phyloP scores from a whole-genome alignment of 352 stramenopile species.

The Phytophthora pinifolia region DNA sequence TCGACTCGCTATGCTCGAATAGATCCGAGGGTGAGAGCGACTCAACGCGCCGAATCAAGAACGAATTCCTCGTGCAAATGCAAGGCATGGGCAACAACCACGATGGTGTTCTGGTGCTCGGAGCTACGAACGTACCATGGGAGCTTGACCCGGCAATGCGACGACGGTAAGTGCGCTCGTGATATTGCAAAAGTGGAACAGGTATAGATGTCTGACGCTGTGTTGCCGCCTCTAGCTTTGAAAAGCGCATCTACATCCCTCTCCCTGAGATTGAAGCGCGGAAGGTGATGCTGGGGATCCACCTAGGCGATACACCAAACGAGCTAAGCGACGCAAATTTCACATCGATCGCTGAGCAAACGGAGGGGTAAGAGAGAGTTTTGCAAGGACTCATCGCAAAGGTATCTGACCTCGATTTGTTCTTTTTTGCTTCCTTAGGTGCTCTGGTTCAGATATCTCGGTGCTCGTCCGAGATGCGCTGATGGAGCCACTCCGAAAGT shows the following conservation, averaged over 20 bases:
- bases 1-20: constrained; percentile 94
- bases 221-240: constrained; percentile 82
- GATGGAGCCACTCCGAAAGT: constrained; percentile 97
- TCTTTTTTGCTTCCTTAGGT: constrained; percentile 33
- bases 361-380: constrained; percentile 78
- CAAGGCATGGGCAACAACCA: constrained; percentile 94
- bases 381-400: neutral
- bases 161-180: constrained; percentile 69
- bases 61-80: constrained; percentile 98
- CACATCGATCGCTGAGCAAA: constrained; percentile 90
- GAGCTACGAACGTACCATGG: constrained; percentile 98
- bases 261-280: constrained; percentile 93
- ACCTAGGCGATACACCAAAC: constrained; percentile 97
- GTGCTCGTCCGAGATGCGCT: constrained; percentile 96
- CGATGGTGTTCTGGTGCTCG: constrained; percentile 94
- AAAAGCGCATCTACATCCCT: constrained; percentile 99
- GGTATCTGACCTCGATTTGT: constrained; percentile 1
- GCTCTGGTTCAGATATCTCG: constrained; percentile 96
- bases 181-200: neutral
- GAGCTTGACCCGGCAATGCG: constrained; percentile 97
- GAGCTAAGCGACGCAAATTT: constrained; percentile 94
- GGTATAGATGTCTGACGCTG: constrained; percentile 4
- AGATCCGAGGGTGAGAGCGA: constrained; percentile 95
- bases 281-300: constrained; percentile 96
- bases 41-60: constrained; percentile 96